Percentiles rank a stretch among this genome's conserved stretches.
phyloP scores from a whole-genome alignment of 148 eudicot species.

The Persicaria maculosa region DNA sequence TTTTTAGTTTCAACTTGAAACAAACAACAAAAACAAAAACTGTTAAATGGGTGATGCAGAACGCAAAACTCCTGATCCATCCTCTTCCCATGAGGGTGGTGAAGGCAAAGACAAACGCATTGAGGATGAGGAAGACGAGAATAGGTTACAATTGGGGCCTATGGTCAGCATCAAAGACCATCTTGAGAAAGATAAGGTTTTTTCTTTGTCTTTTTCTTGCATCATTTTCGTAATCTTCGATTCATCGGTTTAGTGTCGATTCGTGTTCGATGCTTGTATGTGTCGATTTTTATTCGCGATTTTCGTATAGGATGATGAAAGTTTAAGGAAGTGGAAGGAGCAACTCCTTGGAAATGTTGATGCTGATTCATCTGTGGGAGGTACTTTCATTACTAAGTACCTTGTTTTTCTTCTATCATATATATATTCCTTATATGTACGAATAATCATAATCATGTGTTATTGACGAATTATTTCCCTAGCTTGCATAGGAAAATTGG shows the following conservation, averaged over 20 bases:
- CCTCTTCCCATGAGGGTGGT: slow-evolving; percentile 17
- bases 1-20: not conserved
- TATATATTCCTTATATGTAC: not conserved
- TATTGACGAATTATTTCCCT: too few species aligned
- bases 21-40: too few species aligned
- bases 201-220: not conserved
- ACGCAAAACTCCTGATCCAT: slow-evolving; percentile 19
- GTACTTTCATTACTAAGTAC: too few species aligned
- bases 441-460: too few species aligned
- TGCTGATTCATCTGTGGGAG: slow-evolving; percentile 36
- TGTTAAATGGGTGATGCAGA: not conserved
- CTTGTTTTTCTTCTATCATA: not conserved
- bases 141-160: slow-evolving; percentile 51
- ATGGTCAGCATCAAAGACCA: slow-evolving; percentile 51
- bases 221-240: not conserved
- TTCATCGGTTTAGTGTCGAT: not conserved
- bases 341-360: slow-evolving; percentile 72
- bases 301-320: slow-evolving; percentile 58
- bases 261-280: not conserved
- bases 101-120: slow-evolving; percentile 9
- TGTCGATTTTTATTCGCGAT: slow-evolving; percentile 1
- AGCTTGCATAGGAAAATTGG: not conserved
- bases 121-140: slow-evolving; percentile 64
- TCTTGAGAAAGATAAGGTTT: slow-evolving; percentile 72
- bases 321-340: slow-evolving; percentile 77